Percentiles rank a stretch among this genome's conserved stretches.
These are phyloP conservation scores for Cercospora sesami DNA, from an alignment of 2,329 filamentous ascomycete species.

Conservation along the genomic window DNA sequence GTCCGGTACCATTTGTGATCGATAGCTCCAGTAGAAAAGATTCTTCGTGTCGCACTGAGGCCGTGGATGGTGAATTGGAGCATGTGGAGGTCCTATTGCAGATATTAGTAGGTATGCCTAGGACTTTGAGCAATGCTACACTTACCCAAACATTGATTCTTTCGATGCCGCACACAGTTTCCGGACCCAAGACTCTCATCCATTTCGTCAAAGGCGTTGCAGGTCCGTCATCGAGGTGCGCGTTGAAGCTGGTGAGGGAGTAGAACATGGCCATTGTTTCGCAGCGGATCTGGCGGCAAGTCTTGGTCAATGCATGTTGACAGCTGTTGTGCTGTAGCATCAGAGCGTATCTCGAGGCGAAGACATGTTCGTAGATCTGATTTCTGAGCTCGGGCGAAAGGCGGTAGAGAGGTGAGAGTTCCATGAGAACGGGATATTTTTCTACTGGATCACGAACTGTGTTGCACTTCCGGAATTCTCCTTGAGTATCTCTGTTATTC, in stretches of 20 bases:
- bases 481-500: background rate
- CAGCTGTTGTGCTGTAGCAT: slow-evolving; percentile 19
- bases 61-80: slow-evolving; percentile 31
- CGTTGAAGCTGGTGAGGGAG: slow-evolving; percentile 29
- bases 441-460: background rate
- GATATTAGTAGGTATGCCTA: background rate
- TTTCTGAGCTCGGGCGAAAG: slow-evolving; percentile 27
- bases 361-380: slow-evolving; percentile 27
- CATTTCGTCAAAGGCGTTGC: slow-evolving; percentile 28
- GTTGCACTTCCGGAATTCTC: background rate
- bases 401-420: background rate
- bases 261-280: slow-evolving; percentile 31
- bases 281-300: slow-evolving; percentile 27
- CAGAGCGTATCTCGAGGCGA: slow-evolving; percentile 28
- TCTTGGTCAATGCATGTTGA: slow-evolving; percentile 28
- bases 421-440: background rate
- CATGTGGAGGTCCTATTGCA: slow-evolving; percentile 30
- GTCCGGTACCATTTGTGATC: background rate
- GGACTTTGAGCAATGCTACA: background rate
- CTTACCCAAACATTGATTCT: slow-evolving; percentile 31
- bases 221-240: slow-evolving; percentile 33
- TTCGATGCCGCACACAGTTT: slow-evolving; percentile 20
- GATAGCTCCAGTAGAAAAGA: background rate
- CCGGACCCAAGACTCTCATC: slow-evolving; percentile 23
- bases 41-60: slow-evolving; percentile 13